phyloP scores from a whole-genome alignment of 495 filamentous ascomycete genomes.

The Acidiella bohemica region DNA sequence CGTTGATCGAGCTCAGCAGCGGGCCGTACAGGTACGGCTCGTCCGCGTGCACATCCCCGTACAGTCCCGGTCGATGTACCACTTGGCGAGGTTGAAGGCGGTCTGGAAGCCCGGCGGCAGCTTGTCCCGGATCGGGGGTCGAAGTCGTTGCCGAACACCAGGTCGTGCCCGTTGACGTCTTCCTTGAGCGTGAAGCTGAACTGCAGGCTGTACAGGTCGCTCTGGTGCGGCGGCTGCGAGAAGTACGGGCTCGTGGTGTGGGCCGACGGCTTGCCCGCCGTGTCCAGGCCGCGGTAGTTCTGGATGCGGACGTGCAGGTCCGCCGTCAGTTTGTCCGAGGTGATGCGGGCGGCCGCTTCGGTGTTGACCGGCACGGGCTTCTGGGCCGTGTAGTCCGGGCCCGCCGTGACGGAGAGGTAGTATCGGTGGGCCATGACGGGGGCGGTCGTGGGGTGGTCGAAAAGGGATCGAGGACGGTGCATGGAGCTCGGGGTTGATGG shows the following conservation, averaged over 20 bases:
- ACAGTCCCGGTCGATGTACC: slow-evolving; percentile 77
- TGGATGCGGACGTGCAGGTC: slow-evolving; percentile 59
- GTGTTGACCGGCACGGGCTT: slow-evolving; percentile 60
- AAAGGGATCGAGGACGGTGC: too few species aligned
- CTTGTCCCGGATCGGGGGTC: slow-evolving; percentile 71
- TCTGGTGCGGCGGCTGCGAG: slow-evolving; percentile 46
- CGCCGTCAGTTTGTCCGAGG: slow-evolving; percentile 42
- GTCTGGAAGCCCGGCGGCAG: slow-evolving; percentile 73
- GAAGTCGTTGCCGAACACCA: slow-evolving; percentile 90
- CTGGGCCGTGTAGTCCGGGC: slow-evolving; percentile 56
- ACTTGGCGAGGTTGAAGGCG: slow-evolving; percentile 69
- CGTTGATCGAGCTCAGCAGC: slow-evolving; percentile 57
- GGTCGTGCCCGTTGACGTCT: slow-evolving; percentile 51
- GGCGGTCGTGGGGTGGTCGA: too few species aligned
- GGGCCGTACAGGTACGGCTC: slow-evolving; percentile 72
- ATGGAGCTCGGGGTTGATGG: too few species aligned
- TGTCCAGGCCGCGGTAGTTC: slow-evolving; percentile 37
- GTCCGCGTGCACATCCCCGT: slow-evolving; percentile 79
- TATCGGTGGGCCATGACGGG: slow-evolving; percentile 47
- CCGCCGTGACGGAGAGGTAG: slow-evolving; percentile 58
- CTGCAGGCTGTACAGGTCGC: slow-evolving; percentile 70
- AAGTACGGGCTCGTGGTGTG: slow-evolving; percentile 56
- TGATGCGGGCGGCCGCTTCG: slow-evolving; percentile 41
- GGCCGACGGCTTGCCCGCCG: slow-evolving; percentile 20
- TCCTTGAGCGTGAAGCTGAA: slow-evolving; percentile 59